phyloP scores from a whole-genome alignment of 495 filamentous ascomycete species.

The Xanthoparmelia taractica region DNA sequence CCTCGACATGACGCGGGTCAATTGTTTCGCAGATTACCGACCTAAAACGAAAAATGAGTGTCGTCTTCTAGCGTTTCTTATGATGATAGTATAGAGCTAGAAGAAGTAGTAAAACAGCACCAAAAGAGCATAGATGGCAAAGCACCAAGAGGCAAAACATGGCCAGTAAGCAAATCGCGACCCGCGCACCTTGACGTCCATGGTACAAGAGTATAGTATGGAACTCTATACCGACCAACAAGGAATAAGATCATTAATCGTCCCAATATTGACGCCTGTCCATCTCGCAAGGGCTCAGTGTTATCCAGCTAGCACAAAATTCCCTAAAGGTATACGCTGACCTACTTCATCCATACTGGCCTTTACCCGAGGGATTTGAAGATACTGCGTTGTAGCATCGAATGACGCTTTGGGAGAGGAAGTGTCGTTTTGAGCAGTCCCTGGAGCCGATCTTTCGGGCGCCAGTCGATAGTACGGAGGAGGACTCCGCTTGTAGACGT shows the following conservation, averaged over 20 bases:
- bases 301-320: neutral
- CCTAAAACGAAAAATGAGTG: neutral
- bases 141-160: too few relatives aligned
- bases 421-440: conserved; percentile 22
- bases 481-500: conserved; percentile 17
- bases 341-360: neutral
- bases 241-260: neutral
- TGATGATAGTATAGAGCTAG: too few relatives aligned
- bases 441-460: conserved; percentile 16
- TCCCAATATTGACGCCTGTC: neutral
- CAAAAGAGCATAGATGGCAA: too few relatives aligned
- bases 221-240: too few relatives aligned
- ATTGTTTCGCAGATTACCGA: neutral
- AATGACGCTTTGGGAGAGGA: conserved; percentile 15
- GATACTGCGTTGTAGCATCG: conserved; percentile 16
- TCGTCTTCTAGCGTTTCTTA: neutral
- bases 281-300: neutral
- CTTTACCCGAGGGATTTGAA: conserved; percentile 7
- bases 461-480: conserved; percentile 22
- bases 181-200: too few relatives aligned
- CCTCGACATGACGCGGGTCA: neutral
- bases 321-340: neutral
- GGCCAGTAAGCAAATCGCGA: too few relatives aligned
- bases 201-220: too few relatives aligned
- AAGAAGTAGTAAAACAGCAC: too few relatives aligned